Conservation (phyloP, 2,329 filamentous ascomycete genomes). For the Akanthomyces uredinophilus region DNA sequence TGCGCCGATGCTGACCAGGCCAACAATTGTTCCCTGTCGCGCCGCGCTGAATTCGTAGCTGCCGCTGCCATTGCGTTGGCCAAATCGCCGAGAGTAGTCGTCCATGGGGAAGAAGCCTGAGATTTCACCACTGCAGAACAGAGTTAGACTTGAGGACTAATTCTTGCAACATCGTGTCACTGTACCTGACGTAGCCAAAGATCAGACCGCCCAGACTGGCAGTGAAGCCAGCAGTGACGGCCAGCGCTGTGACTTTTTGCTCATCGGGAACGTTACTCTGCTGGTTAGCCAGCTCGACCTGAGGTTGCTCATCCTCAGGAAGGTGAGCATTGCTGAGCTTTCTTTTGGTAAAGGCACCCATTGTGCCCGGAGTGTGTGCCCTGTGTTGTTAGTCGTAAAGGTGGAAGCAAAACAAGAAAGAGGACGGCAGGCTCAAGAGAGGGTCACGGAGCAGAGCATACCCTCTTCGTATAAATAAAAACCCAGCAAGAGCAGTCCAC, state of each 20-base stretch:
- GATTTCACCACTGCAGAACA: slow-evolving; percentile 47
- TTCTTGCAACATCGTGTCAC: neutral
- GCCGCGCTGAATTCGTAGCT: slow-evolving; percentile 48
- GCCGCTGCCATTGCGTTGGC: slow-evolving; percentile 34
- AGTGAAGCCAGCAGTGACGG: slow-evolving; percentile 44
- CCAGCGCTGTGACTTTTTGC: slow-evolving; percentile 34
- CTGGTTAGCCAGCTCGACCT: slow-evolving; percentile 21
- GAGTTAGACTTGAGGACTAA: neutral
- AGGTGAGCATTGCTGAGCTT: slow-evolving; percentile 3
- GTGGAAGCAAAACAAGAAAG: neutral
- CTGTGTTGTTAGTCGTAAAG: neutral
- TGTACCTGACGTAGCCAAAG: slow-evolving; percentile 52
- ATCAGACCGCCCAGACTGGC: slow-evolving; percentile 54
- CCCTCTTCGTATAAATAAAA: slow-evolving; percentile 8
- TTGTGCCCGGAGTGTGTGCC: neutral
- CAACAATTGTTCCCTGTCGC: slow-evolving; percentile 59
- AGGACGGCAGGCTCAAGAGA: neutral
- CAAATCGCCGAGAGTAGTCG: slow-evolving; percentile 52
- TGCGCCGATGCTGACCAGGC: slow-evolving; percentile 56
- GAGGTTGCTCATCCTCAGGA: slow-evolving; percentile 10
- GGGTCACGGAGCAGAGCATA: neutral
- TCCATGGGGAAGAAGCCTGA: slow-evolving; percentile 57
- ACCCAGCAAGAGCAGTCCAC: slow-evolving; percentile 4
- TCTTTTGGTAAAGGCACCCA: slow-evolving; percentile 12
- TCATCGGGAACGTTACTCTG: slow-evolving; percentile 13